phyloP scores from a whole-genome alignment of 2,329 filamentous ascomycete species.

The Dendryphion nanum region DNA sequence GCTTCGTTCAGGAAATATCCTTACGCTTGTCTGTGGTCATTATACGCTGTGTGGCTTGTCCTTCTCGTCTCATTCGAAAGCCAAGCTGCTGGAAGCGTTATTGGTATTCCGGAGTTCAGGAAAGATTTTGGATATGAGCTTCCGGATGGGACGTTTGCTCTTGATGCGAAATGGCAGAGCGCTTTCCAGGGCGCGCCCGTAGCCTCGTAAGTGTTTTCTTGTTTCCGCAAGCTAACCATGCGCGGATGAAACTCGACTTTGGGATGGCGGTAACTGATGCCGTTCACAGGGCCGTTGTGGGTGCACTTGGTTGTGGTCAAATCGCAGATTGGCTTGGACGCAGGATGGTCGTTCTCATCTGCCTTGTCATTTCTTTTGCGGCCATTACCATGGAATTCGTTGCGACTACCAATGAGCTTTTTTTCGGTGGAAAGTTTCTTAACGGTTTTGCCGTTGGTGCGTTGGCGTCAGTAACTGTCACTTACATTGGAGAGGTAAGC shows the following conservation, averaged over 20 bases:
- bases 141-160: conserved; percentile 37
- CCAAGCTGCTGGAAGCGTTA: conserved; percentile 42
- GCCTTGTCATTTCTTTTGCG: conserved; percentile 37
- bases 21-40: conserved; percentile 35
- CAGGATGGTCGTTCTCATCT: conserved; percentile 32
- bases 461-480: conserved; percentile 39
- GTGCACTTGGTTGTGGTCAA: conserved; percentile 33
- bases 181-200: conserved; percentile 46
- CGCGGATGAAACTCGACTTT: too few relatives aligned
- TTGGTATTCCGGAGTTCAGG: conserved; percentile 47
- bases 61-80: conserved; percentile 44
- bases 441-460: conserved; percentile 44
- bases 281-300: conserved; percentile 26
- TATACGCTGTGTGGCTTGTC: conserved; percentile 43
- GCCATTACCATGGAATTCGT: conserved; percentile 45
- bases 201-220: conserved; percentile 29
- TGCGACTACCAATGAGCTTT: conserved; percentile 41
- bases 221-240: not conserved
- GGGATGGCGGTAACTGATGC: not conserved
- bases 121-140: conserved; percentile 45
- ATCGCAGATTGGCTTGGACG: conserved; percentile 41
- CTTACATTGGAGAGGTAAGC: conserved; percentile 36
- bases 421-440: conserved; percentile 46
- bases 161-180: conserved; percentile 46
- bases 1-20: conserved; percentile 25